Conservation (phyloP, 768 basidiomycete species). For the Phylloporus arenicola region DNA sequence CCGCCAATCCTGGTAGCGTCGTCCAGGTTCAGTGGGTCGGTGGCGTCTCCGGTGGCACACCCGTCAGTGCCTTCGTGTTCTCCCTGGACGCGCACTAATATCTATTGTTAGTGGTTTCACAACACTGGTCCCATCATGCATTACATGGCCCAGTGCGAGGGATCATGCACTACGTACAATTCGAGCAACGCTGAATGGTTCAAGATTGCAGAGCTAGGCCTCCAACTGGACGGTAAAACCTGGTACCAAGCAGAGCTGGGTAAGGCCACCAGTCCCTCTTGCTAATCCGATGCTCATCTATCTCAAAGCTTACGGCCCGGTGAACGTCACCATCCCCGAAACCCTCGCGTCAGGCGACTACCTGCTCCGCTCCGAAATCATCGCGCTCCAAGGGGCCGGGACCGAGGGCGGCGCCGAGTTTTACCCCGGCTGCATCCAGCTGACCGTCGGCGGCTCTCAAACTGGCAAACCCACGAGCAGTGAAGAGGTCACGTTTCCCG, state of each 20-base stretch:
- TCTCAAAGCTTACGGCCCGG: background rate
- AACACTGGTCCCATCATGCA: conserved; percentile 65
- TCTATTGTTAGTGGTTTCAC: conserved; percentile 45
- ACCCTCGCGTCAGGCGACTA: conserved; percentile 60
- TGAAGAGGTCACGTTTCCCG: conserved; percentile 53
- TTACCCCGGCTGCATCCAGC: conserved; percentile 26
- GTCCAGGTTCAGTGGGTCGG: conserved; percentile 52
- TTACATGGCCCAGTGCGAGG: conserved; percentile 61
- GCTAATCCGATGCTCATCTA: conserved; percentile 23
- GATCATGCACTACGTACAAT: conserved; percentile 56
- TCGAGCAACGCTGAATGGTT: conserved; percentile 61
- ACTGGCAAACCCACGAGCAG: conserved; percentile 14
- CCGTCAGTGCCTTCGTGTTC: background rate
- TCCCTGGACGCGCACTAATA: conserved; percentile 14
- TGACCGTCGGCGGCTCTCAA: conserved; percentile 26
- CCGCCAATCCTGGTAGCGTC: conserved; percentile 54
- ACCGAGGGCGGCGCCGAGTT: conserved; percentile 49
- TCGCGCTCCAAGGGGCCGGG: conserved; percentile 65
- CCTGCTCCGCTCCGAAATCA: conserved; percentile 72
- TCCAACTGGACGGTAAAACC: conserved; percentile 26
- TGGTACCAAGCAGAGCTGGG: conserved; percentile 52
- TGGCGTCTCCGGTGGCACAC: conserved; percentile 30
- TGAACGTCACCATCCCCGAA: conserved; percentile 43
- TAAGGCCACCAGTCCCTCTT: conserved; percentile 26
- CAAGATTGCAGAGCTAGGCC: conserved; percentile 57